A percentile compares a stretch with the other conserved stretches of the same genome.
These are phyloP conservation scores for Mortierella sp. DNA, from an alignment of 371 early-diverging fungal genomes.

Conservation along the genomic window DNA sequence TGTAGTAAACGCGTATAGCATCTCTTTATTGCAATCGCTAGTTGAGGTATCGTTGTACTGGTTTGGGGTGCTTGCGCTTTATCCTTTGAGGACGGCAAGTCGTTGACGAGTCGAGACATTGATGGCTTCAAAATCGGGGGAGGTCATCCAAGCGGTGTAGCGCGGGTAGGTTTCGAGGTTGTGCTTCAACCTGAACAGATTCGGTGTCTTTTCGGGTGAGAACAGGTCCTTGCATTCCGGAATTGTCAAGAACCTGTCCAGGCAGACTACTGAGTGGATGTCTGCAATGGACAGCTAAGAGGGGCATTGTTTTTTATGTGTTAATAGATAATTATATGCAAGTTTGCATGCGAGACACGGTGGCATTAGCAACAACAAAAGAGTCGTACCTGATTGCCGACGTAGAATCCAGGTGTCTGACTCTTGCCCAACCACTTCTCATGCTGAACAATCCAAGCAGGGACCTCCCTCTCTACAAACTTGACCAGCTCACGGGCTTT, in stretches of 20 bases:
- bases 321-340: not conserved
- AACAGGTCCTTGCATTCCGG: conserved; percentile 44
- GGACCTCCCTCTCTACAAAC: conserved; percentile 30
- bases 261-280: conserved; percentile 38
- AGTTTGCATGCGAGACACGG: not conserved
- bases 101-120: conserved; percentile 38
- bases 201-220: conserved; percentile 28
- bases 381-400: conserved; percentile 37
- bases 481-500: conserved; percentile 32
- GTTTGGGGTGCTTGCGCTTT: not conserved
- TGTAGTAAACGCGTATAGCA: conserved; percentile 5
- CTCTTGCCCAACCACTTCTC: conserved; percentile 43
- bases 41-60: not conserved
- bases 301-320: not conserved
- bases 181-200: conserved; percentile 30
- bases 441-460: conserved; percentile 40
- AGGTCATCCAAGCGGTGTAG: conserved; percentile 38
- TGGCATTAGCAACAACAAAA: not conserved
- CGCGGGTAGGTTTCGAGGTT: conserved; percentile 24
- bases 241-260: conserved; percentile 44
- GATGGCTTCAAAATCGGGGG: conserved; percentile 42
- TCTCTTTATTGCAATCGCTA: not conserved
- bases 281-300: conserved; percentile 45
- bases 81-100: conserved; percentile 41
- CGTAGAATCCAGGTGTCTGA: conserved; percentile 33